Evolutionary conservation across 805 yeast genomes (phyloP).

Genomic region (Lipomyces orientalis): DNA sequence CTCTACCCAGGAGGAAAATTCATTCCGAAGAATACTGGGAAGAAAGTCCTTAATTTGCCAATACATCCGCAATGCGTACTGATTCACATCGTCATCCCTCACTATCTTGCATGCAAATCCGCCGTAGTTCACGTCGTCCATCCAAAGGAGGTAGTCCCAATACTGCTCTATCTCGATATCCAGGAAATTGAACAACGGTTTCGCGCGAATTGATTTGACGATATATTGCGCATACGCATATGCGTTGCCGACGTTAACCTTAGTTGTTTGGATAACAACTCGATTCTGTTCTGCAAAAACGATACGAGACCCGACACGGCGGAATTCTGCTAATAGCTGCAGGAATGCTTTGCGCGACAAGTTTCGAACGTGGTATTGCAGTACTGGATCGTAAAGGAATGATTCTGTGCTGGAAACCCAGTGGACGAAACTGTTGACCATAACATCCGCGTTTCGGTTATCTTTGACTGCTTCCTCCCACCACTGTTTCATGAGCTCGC

Average conservation of each 20-base stretch:
- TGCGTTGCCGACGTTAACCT: constrained; percentile 80
- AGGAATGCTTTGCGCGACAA: constrained; percentile 79
- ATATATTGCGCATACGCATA: constrained; percentile 89
- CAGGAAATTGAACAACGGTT: constrained; percentile 80
- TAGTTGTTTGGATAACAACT: constrained; percentile 72
- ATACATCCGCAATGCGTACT: constrained; percentile 53
- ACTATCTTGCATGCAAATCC: constrained; percentile 61
- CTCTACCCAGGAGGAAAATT: constrained; percentile 86
- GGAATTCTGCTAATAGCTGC: constrained; percentile 81
- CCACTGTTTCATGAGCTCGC: constrained; percentile 82
- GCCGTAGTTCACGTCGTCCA: constrained; percentile 87
- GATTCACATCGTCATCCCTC: constrained; percentile 39
- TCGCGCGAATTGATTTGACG: constrained; percentile 74
- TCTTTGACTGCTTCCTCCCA: constrained; percentile 86
- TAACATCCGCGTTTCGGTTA: constrained; percentile 74
- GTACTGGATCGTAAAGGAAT: constrained; percentile 71
- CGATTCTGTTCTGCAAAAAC: constrained; percentile 82
- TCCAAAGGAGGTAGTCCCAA: constrained; percentile 96
- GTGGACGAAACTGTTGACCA: constrained; percentile 77
- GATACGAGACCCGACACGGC: constrained; percentile 75
- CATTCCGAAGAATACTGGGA: constrained; percentile 76
- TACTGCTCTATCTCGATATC: constrained; percentile 75
- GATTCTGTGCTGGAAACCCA: constrained; percentile 88
- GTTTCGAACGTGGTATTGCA: constrained; percentile 87
- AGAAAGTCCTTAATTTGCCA: constrained; percentile 83